Percentiles rank a stretch among this genome's conserved stretches.
Conservation (phyloP, 371 early-diverging fungal species). For the Caulochytrium protostelioides region DNA sequence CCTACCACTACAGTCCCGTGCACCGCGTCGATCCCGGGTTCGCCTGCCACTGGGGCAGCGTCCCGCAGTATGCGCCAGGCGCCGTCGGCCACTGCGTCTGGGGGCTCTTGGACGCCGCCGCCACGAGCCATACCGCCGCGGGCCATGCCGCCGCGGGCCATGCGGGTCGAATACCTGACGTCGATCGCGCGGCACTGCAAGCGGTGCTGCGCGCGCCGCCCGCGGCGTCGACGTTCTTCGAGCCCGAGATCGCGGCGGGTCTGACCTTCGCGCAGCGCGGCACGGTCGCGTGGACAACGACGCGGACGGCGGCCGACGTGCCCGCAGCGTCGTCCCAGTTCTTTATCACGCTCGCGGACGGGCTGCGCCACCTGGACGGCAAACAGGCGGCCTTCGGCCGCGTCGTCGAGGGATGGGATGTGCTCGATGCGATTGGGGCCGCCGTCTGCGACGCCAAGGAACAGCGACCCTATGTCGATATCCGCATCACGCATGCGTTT, state of each 20-base stretch:
- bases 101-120: slow-evolving; percentile 30
- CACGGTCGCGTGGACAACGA: too few species aligned
- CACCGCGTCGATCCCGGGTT: too few species aligned
- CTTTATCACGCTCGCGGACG: slow-evolving; percentile 76
- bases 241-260: too few species aligned
- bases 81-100: slow-evolving; percentile 59
- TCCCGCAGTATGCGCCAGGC: slow-evolving; percentile 52
- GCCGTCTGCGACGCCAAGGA: slow-evolving; percentile 41
- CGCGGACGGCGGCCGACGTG: background rate
- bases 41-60: too few species aligned
- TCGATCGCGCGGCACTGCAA: too few species aligned
- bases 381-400: slow-evolving; percentile 91
- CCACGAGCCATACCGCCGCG: too few species aligned
- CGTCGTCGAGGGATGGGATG: slow-evolving; percentile 83
- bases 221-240: too few species aligned
- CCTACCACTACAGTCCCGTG: slow-evolving; percentile 71
- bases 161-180: too few species aligned
- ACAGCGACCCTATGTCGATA: slow-evolving; percentile 60
- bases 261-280: too few species aligned
- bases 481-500: slow-evolving; percentile 20
- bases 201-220: too few species aligned
- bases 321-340: slow-evolving; percentile 51
- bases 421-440: slow-evolving; percentile 56
- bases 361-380: slow-evolving; percentile 79
- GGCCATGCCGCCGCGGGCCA: too few species aligned